Evolutionary conservation across 2,329 filamentous ascomycete genomes (phyloP).

Genomic region (Fusarium hostae): DNA sequence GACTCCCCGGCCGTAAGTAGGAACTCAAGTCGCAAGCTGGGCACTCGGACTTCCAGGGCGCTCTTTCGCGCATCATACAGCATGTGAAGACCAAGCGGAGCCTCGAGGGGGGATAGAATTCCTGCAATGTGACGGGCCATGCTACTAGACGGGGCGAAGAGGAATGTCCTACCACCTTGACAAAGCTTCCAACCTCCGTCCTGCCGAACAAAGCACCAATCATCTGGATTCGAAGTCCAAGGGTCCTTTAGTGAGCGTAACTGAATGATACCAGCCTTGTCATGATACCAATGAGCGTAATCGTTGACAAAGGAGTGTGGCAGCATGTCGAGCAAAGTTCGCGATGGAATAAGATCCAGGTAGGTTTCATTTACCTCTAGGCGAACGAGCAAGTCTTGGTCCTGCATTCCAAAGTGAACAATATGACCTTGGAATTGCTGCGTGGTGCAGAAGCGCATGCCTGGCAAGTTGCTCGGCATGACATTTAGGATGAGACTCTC

Average conservation of each 20-base stretch:
- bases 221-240: constrained; percentile 39
- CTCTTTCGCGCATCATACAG: not conserved
- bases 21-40: constrained; percentile 43
- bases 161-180: not conserved
- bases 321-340: constrained; percentile 37
- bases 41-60: constrained; percentile 6
- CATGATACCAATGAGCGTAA: constrained; percentile 59
- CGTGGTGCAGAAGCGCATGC: constrained; percentile 56
- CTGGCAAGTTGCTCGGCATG: constrained; percentile 28
- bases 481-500: constrained; percentile 25
- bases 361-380: constrained; percentile 18
- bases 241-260: constrained; percentile 45
- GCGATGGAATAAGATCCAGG: constrained; percentile 50
- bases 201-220: constrained; percentile 36
- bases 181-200: constrained; percentile 37
- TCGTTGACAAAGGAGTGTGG: constrained; percentile 49
- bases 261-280: constrained; percentile 47
- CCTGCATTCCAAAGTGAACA: constrained; percentile 48
- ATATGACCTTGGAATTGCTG: constrained; percentile 41
- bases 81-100: constrained; percentile 16
- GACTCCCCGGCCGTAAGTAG: not conserved
- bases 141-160: constrained; percentile 2
- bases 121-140: not conserved
- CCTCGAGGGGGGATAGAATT: constrained; percentile 19
- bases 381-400: constrained; percentile 49